Base-by-base conservation (phyloP, 1,139 yeast genomes). In the Kazachstania sp. region DNA sequence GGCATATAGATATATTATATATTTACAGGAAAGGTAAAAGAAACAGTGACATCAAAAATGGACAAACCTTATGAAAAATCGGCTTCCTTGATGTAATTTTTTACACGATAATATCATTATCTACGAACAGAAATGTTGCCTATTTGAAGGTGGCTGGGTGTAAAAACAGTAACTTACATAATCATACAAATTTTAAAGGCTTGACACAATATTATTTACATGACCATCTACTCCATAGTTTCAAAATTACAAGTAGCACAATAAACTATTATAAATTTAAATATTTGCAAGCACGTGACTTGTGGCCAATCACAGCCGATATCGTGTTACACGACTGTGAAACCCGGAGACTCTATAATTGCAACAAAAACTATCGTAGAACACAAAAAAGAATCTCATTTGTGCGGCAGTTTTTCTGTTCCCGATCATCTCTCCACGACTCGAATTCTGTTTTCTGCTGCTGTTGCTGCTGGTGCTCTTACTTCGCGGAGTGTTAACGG, bases 331-430 rank as follows among this genome's bases (percentile, higher is more conserved):
- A 32, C 41, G 32, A 30, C 28, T 7, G 28, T 7, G 11, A 16
- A 9, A n/a, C 41, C 41, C 41, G 41, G 41, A 38, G 41, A 18
- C 23, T n/a, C n/a, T n/a, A n/a, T n/a, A n/a, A n/a, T n/a, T n/a
- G n/a, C n/a, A n/a, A n/a, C n/a, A n/a, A n/a, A n/a, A n/a, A n/a
- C n/a, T n/a, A n/a, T n/a, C n/a, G n/a, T n/a, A n/a, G n/a, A n/a
- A n/a, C n/a, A n/a, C n/a, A n/a, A n/a, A n/a, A n/a, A n/a, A n/a
- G n/a, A n/a, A n/a, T n/a, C n/a, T n/a, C n/a, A n/a, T n/a, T n/a
- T n/a, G n/a, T n/a, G n/a, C n/a, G n/a, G n/a, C n/a, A n/a, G n/a
- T n/a, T n/a, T n/a, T n/a, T n/a, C n/a, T n/a, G n/a, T n/a, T n/a
- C n/a, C n/a, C n/a, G n/a, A n/a, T n/a, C n/a, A n/a, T n/a, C n/a